Conservation (phyloP, 176 grass and related monocot species). For the Coix lacrymajobi region DNA sequence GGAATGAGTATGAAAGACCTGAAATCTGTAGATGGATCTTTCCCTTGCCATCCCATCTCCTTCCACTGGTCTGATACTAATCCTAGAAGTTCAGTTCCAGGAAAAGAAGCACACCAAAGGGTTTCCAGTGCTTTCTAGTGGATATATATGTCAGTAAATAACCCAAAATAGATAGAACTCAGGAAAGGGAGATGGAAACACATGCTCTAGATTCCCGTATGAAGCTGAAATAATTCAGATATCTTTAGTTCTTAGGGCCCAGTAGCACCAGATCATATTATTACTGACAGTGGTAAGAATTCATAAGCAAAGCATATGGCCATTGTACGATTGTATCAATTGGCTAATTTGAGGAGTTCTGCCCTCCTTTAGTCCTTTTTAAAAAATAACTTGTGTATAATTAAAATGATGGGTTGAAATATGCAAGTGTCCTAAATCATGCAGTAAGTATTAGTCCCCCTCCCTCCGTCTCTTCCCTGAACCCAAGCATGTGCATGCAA, state of each 20-base stretch:
- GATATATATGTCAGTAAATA: background rate
- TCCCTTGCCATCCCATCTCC: constrained; percentile 99
- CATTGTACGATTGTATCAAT: background rate
- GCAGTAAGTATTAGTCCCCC: background rate
- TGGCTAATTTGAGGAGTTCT: background rate
- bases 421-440: background rate
- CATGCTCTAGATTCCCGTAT: background rate
- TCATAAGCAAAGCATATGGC: background rate
- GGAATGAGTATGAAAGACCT: constrained; percentile 35
- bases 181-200: background rate
- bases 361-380: background rate
- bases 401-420: background rate
- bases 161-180: background rate
- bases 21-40: constrained; percentile 99
- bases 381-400: background rate
- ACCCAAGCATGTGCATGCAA: background rate
- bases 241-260: background rate
- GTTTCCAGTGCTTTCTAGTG: constrained; percentile 68
- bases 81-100: constrained; percentile 68
- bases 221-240: background rate
- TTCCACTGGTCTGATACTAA: constrained; percentile 96
- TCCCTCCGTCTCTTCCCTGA: background rate
- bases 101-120: constrained; percentile 83
- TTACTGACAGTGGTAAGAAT: background rate
- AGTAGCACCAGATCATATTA: background rate